phyloP scores from a whole-genome alignment of 2,329 filamentous ascomycete species.

The Metarhizium robertsii region DNA sequence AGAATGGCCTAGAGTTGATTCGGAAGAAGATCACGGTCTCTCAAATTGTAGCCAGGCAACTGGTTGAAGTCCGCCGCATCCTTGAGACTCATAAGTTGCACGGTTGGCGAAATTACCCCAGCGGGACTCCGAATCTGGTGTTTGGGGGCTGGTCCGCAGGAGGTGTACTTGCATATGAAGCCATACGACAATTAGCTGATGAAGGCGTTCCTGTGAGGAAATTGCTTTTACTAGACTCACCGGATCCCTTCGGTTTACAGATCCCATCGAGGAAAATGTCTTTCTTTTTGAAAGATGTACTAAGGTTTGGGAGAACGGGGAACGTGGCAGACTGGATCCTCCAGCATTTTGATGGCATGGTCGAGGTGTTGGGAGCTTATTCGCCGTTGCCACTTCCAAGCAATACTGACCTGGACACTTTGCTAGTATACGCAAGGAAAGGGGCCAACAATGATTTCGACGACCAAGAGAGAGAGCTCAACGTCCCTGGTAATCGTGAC shows the following conservation, averaged over 20 bases:
- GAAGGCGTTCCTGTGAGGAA: not conserved
- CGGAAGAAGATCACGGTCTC: slow-evolving; percentile 15
- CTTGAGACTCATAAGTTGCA: slow-evolving; percentile 45
- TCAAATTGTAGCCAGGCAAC: slow-evolving; percentile 27
- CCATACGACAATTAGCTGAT: not conserved
- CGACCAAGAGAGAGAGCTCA: not conserved
- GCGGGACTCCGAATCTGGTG: not conserved
- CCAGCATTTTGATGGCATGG: not conserved
- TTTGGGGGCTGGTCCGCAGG: slow-evolving; percentile 1
- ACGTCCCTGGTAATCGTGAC: not conserved
- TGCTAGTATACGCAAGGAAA: not conserved
- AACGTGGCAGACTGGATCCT: not conserved
- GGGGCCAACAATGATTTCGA: not conserved
- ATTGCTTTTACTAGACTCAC: not conserved
- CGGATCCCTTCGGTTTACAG: not conserved
- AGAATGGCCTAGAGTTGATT: slow-evolving; percentile 46
- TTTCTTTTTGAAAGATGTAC: not conserved
- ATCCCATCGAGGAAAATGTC: not conserved
- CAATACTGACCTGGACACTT: not conserved
- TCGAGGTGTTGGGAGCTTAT: not conserved
- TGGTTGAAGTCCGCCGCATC: slow-evolving; percentile 53
- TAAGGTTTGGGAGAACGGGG: not conserved
- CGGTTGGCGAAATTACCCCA: slow-evolving; percentile 47
- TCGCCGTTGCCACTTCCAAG: not conserved
- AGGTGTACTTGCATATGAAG: not conserved